Evolutionary conservation across 352 stramenopile genomes (phyloP).

Genomic region (Blastocystis sp.): DNA sequence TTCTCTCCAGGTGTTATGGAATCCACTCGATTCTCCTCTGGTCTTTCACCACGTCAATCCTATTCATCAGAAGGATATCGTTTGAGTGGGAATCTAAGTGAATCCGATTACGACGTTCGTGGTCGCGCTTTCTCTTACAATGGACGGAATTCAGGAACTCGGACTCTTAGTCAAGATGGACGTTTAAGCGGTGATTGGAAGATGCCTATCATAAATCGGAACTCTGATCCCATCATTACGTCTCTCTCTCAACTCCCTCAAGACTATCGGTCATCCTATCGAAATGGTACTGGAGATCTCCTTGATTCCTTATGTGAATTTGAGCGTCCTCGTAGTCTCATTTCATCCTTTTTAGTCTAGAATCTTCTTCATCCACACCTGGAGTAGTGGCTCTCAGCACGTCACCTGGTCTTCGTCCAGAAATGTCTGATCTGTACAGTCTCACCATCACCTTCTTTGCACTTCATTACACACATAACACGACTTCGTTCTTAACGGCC

Average conservation of each 20-base stretch:
- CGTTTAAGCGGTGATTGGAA: not conserved
- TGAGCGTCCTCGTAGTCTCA: not conserved
- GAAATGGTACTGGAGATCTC: not conserved
- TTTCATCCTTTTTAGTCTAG: not conserved
- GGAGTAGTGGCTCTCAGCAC: not conserved
- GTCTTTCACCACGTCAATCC: not conserved
- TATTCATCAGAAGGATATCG: not conserved
- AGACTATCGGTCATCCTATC: not conserved
- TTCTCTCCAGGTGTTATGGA: not conserved
- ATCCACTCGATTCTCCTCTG: not conserved
- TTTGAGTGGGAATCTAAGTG: not conserved
- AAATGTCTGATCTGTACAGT: not conserved
- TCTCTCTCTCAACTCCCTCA: not conserved
- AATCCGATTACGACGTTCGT: not conserved
- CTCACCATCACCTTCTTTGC: conserved; percentile 16
- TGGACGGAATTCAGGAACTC: not conserved
- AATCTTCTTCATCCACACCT: not conserved
- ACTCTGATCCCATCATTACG: not conserved
- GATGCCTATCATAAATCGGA: not conserved
- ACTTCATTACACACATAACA: not conserved
- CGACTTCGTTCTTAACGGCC: not conserved
- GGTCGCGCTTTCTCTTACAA: not conserved
- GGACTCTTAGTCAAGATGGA: not conserved
- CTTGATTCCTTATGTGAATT: not conserved
- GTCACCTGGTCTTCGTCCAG: not conserved